Base-by-base conservation (phyloP, 176 grass and related monocot species). In the Bothriochloa decipiens region DNA sequence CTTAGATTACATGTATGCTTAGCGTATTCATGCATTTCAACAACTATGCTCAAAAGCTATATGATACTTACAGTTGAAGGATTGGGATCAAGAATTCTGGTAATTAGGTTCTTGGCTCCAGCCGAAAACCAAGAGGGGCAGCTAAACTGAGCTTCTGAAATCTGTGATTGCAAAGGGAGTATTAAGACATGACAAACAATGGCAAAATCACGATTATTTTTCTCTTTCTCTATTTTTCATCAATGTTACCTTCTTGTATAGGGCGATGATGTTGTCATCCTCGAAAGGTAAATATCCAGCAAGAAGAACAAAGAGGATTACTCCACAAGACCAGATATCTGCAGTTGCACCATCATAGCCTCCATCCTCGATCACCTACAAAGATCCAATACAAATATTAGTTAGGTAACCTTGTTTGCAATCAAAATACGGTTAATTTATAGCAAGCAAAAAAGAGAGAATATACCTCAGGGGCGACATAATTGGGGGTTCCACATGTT, bases 401-500 rank as follows among this genome's bases (percentile, higher is more conserved):
- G 16, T 88, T 74, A 83, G 14, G 28, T 3, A 72, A 79, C 16
- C 23, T 70, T n/a, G 27, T 11, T 67, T 72, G 62, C 17, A 80
- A 77, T 39, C 9, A 62, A 53, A 28, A 81, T 26, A 15, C 0
- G 15, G 25, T 70, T 36, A 36, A 52, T 74, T 0, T 47, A 52
- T 68, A 32, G 27, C 10, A 43, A 41, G n/a, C 7, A 65, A 67
- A 78, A 74, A 3, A 46, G 64, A 64, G 11, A 15, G 61, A 29
- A 6, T 23, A 23, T 70, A 99, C 96, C 96, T 99, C 96, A 60
- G 96, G 96, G 86, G 96, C 96, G 74, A 99, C 91, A 78, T 99
- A 99, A 78, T 99, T 99, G 46, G 96, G 96, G 79, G 96, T 99
- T 76, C 96, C 96, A 70, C 96, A 99, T 87, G 93, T 94, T n/a